Percentiles rank a stretch among this genome's conserved stretches.
Conservation (phyloP, 768 basidiomycete species). For the Megacollybia marginata region DNA sequence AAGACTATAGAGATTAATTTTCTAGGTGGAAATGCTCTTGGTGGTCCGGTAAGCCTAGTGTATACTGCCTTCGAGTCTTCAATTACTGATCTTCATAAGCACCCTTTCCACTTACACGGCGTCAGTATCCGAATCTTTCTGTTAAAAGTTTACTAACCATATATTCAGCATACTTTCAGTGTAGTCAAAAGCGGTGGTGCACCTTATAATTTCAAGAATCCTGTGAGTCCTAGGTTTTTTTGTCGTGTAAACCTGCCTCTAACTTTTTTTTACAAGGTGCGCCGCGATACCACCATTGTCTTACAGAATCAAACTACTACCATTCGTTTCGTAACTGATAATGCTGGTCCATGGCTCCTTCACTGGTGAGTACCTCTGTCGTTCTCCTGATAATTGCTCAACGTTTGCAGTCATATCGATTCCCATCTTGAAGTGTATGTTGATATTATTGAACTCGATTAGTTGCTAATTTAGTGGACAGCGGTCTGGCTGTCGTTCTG, state of each 20-base stretch:
- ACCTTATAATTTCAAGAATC: constrained; percentile 38
- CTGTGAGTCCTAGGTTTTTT: constrained; percentile 38
- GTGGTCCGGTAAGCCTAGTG: constrained; percentile 24
- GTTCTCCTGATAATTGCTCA: constrained; percentile 11
- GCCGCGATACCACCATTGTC: constrained; percentile 22
- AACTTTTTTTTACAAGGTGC: constrained; percentile 20
- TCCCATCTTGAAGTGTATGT: constrained; percentile 29
- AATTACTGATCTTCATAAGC: constrained; percentile 14
- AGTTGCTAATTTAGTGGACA: constrained; percentile 2
- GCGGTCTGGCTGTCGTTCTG: constrained; percentile 28
- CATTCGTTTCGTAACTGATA: constrained; percentile 56
- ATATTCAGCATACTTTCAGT: constrained; percentile 30
- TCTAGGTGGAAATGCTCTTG: constrained; percentile 13
- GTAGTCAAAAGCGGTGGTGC: constrained; percentile 32
- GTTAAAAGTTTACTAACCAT: neutral
- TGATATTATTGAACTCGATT: neutral
- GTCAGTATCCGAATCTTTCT: constrained; percentile 18
- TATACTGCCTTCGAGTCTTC: neutral
- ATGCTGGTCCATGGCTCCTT: constrained; percentile 30
- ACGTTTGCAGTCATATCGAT: constrained; percentile 27
- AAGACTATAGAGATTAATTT: constrained; percentile 29
- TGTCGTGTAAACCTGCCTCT: constrained; percentile 7
- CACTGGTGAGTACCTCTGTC: constrained; percentile 33
- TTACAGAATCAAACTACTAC: constrained; percentile 25
- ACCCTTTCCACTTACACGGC: constrained; percentile 43